phyloP scores from a whole-genome alignment of 2,329 filamentous ascomycete species.

The Penicillium sp. region DNA sequence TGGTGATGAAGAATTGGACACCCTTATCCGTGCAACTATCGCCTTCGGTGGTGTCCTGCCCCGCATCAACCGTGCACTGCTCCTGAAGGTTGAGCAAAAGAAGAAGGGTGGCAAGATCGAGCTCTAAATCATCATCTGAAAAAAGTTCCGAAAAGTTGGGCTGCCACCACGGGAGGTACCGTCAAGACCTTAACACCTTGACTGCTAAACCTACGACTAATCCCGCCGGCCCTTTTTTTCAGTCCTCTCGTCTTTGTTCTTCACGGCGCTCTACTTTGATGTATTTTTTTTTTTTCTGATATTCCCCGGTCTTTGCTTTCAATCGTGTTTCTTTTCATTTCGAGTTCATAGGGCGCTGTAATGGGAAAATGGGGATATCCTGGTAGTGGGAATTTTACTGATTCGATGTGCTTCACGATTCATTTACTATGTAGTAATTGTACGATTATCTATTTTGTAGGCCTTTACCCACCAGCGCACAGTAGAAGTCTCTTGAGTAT shows the following conservation, averaged over 20 bases:
- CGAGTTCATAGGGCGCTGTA: constrained; percentile 41
- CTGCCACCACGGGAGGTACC: constrained; percentile 4
- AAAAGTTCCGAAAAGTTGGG: constrained; percentile 7
- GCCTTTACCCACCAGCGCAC: too few species aligned
- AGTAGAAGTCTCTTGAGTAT: neutral
- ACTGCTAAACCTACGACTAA: constrained; percentile 1
- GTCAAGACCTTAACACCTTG: neutral
- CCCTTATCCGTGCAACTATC: constrained; percentile 94
- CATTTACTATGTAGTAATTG: neutral
- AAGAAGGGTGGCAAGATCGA: constrained; percentile 64
- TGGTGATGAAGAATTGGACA: constrained; percentile 97
- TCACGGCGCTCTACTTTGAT: constrained; percentile 30
- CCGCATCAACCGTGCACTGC: constrained; percentile 95
- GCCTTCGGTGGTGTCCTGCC: constrained; percentile 97
- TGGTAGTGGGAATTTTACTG: constrained; percentile 35
- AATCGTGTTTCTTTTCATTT: constrained; percentile 19
- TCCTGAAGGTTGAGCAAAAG: constrained; percentile 97
- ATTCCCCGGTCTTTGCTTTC: constrained; percentile 26
- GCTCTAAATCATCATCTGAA: constrained; percentile 5
- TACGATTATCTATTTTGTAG: neutral
- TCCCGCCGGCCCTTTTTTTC: neutral
- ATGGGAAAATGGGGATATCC: constrained; percentile 41
- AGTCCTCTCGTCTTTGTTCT: constrained; percentile 15
- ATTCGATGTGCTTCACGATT: constrained; percentile 13
- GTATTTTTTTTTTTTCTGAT: constrained; percentile 27